Conservation (phyloP, 23 red algal genomes). For the Gracilariopsis chorda region DNA sequence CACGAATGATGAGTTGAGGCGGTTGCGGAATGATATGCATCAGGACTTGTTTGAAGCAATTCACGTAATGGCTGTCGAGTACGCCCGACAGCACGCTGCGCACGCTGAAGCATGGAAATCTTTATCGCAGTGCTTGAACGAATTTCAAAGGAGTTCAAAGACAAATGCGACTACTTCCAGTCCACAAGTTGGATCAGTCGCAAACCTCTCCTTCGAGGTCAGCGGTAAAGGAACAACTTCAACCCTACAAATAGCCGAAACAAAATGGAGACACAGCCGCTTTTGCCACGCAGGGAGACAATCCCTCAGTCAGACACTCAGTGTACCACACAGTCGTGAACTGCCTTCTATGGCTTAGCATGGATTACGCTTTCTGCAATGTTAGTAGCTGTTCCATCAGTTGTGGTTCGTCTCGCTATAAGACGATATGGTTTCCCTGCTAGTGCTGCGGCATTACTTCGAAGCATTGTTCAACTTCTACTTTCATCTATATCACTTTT, state of each 20-base stretch:
- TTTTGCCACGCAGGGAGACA: not conserved
- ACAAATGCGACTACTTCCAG: too few relatives aligned
- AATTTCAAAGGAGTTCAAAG: too few relatives aligned
- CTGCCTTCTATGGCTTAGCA: not conserved
- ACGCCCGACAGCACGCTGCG: too few relatives aligned
- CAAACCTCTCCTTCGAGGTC: not conserved
- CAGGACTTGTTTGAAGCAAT: conserved; percentile 22
- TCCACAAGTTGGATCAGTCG: too few relatives aligned
- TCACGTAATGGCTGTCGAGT: too few relatives aligned
- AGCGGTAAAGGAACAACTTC: not conserved
- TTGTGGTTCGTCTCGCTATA: not conserved
- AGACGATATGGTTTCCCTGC: not conserved
- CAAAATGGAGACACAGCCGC: not conserved
- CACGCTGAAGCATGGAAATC: too few relatives aligned
- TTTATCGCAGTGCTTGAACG: too few relatives aligned
- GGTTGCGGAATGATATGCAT: conserved; percentile 36
- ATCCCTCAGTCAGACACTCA: not conserved
- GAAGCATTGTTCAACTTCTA: not conserved
- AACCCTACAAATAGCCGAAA: not conserved
- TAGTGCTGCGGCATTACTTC: not conserved
- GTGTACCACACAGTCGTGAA: not conserved
- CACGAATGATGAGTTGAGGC: conserved; percentile 42
- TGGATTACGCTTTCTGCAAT: not conserved
- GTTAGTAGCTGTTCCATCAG: not conserved
- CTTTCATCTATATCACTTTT: not conserved